Percentiles rank a stretch among this genome's conserved stretches.
phyloP scores from a whole-genome alignment of 2,329 filamentous ascomycete species.

The Beauveria bassiana region DNA sequence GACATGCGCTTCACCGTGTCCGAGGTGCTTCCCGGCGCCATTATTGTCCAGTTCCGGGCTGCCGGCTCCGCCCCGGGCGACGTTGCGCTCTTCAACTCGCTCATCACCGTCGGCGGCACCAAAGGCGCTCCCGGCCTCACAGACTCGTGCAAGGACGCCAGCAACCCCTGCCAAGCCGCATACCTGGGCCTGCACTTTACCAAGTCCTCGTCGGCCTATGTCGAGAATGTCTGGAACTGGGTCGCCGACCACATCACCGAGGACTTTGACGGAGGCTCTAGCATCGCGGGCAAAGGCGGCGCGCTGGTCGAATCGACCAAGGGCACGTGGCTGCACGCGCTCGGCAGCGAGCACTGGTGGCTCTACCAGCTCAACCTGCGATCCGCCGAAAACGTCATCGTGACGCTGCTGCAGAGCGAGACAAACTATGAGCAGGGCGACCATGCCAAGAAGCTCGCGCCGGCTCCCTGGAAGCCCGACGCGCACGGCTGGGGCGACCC shows the following conservation, averaged over 20 bases:
- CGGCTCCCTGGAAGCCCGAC: slow-evolving; percentile 33
- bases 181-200: slow-evolving; percentile 43
- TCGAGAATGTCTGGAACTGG: slow-evolving; percentile 27
- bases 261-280: slow-evolving; percentile 33
- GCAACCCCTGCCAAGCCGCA: slow-evolving; percentile 36
- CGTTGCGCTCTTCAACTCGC: slow-evolving; percentile 42
- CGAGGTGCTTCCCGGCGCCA: slow-evolving; percentile 33
- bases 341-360: slow-evolving; percentile 48
- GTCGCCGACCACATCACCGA: slow-evolving; percentile 39
- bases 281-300: slow-evolving; percentile 42
- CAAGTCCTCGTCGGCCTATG: slow-evolving; percentile 9
- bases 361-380: slow-evolving; percentile 51
- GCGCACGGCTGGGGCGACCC: slow-evolving; percentile 32
- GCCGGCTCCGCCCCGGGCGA: slow-evolving; percentile 36
- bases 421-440: slow-evolving; percentile 35
- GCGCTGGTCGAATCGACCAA: slow-evolving; percentile 38
- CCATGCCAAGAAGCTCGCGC: slow-evolving; percentile 25
- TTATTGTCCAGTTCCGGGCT: slow-evolving; percentile 42
- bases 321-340: slow-evolving; percentile 41
- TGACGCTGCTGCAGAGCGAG: slow-evolving; percentile 45
- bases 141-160: slow-evolving; percentile 25
- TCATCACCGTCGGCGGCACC: slow-evolving; percentile 40
- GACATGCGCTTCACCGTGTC: slow-evolving; percentile 45
- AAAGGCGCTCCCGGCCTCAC: slow-evolving; percentile 28
- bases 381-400: slow-evolving; percentile 40